These are phyloP conservation scores for Suillus luteus DNA, from an alignment of 768 basidiomycete genomes.

Conservation along the genomic window DNA sequence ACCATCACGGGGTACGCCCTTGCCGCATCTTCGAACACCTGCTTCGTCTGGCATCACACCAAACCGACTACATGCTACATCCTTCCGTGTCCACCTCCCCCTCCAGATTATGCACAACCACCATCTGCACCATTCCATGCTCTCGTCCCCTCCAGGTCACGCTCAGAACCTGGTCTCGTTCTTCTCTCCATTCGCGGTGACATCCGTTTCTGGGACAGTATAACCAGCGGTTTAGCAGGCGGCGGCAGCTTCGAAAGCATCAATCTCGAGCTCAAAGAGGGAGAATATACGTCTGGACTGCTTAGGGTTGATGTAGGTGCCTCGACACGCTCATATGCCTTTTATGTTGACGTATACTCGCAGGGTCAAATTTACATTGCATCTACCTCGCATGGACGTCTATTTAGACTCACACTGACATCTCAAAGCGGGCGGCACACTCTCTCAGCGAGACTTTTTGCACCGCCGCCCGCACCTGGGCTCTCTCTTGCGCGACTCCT, in stretches of 20 bases:
- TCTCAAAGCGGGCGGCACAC: conserved; percentile 72
- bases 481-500: conserved; percentile 46
- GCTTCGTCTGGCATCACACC: conserved; percentile 85
- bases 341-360: conserved; percentile 8
- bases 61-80: conserved; percentile 82
- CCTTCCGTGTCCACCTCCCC: conserved; percentile 64
- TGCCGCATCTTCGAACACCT: conserved; percentile 68
- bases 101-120: conserved; percentile 43
- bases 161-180: conserved; percentile 80
- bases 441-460: conserved; percentile 58
- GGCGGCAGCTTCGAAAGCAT: conserved; percentile 60
- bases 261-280: conserved; percentile 45
- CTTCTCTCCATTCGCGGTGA: conserved; percentile 71
- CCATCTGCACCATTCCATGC: conserved; percentile 49
- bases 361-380: conserved; percentile 68
- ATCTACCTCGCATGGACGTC: conserved; percentile 65
- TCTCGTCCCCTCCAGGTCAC: conserved; percentile 63
- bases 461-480: conserved; percentile 48
- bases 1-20: conserved; percentile 72
- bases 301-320: conserved; percentile 61
- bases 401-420: conserved; percentile 65
- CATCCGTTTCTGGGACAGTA: conserved; percentile 86
- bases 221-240: conserved; percentile 81
- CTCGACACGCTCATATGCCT: conserved; percentile 15
- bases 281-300: conserved; percentile 68